Base-by-base conservation (phyloP, 805 yeast genomes). In the Saturnispora halmiae region DNA sequence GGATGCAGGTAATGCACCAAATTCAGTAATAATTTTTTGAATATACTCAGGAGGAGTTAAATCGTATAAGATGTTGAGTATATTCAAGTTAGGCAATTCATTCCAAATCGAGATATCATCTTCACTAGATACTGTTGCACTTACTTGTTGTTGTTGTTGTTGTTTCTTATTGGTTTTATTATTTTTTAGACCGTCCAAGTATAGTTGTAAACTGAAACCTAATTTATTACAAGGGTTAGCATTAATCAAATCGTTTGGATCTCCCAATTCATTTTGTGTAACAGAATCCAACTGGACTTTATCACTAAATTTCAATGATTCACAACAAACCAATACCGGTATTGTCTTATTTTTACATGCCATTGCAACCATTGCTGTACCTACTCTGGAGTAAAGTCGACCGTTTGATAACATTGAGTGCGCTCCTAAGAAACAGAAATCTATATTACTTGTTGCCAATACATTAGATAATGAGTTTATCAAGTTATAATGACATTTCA, bases 391-490 rank as follows among this genome's bases (percentile, higher is more conserved):
- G 56, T 84, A 87, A 42, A 92, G 69, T 58, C 87, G 75, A 1
- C 98, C 98, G 56, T 92, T 92, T 7, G 96, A 86, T 43, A 92
- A 70, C 84, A 92, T 87, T 25, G 96, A 94, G 58, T 92, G 97
- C 0, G 97, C 97, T 13, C 98, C 98, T 27, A 92, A 67, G 59
- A 92, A 82, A 6, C 92, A 94, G 49, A 82, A 81, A 51, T 92
- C 92, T 26, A 92, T 90, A 58, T 84, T 87, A 0, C 60, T 48
- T 41, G 55, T 51, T 51, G 80, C 82, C 52, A 92, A 70, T 8
- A 86, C 78, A 20, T 92, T 77, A 3, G 88, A 75, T 37, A 92
- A 66, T 15, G 95, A 81, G 41, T 79, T 81, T 45, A 92, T 75
- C 48, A 87, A 64, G 16, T 82, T 83, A 55, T 92, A 92, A 38